phyloP scores from a whole-genome alignment of 148 eudicot species.

The Nepenthes gracilis region DNA sequence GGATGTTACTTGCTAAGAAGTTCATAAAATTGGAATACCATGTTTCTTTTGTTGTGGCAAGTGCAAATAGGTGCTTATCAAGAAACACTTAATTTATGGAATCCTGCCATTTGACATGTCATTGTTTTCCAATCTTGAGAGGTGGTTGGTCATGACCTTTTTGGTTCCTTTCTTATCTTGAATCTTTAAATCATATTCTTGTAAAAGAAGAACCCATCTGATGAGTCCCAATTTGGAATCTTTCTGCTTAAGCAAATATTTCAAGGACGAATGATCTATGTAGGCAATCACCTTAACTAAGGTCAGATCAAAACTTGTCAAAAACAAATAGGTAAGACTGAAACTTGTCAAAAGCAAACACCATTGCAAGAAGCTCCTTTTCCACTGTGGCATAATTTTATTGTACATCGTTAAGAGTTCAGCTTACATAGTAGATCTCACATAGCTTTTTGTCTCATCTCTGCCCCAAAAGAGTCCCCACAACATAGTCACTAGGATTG shows the following conservation, averaged over 20 bases:
- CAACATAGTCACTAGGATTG: neutral
- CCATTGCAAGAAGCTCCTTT: neutral
- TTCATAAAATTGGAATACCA: conserved; percentile 4
- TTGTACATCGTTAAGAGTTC: neutral
- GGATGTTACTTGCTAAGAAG: neutral
- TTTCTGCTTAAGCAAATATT: neutral
- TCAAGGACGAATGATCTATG: neutral
- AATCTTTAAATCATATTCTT: neutral
- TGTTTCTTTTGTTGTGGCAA: neutral
- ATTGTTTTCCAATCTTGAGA: neutral
- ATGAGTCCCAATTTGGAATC: neutral
- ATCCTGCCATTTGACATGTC: neutral
- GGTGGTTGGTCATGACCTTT: neutral
- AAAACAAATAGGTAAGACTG: neutral
- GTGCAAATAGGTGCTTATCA: neutral
- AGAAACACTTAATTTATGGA: neutral
- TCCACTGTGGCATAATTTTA: neutral
- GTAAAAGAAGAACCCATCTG: neutral
- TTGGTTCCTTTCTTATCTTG: neutral
- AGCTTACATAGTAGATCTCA: neutral
- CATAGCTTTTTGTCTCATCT: neutral
- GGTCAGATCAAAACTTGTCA: too few relatives aligned
- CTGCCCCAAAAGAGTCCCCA: neutral
- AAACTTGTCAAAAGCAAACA: neutral
- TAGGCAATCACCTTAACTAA: neutral